A percentile compares a stretch with the other conserved stretches of the same genome.
These are phyloP conservation scores for Aspergillus sparsus DNA, from an alignment of 495 filamentous ascomycete species.

Conservation along the genomic window DNA sequence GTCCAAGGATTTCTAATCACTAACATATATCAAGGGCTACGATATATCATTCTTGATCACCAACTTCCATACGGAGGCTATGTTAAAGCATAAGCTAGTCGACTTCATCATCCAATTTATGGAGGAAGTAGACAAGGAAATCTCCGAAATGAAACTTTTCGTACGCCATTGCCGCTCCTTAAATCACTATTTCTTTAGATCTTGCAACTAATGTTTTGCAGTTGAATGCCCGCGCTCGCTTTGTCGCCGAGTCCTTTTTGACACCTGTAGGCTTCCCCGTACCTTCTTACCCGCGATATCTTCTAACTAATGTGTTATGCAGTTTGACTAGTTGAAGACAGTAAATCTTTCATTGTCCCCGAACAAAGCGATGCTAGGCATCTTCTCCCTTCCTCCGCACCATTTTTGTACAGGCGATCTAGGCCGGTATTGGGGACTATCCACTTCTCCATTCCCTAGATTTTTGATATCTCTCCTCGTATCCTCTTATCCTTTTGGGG, in stretches of 20 bases:
- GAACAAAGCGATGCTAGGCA: constrained; percentile 22
- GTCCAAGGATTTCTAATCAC: background rate
- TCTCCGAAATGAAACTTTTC: constrained; percentile 99
- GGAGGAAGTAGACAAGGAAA: constrained; percentile 99
- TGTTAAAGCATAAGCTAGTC: constrained; percentile 97
- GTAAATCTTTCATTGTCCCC: constrained; percentile 19
- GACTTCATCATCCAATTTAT: constrained; percentile 99
- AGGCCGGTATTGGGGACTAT: constrained; percentile 26
- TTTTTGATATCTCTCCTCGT: constrained; percentile 4
- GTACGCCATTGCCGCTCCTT: constrained; percentile 54
- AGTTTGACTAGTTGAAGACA: constrained; percentile 44
- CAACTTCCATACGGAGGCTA: constrained; percentile 95
- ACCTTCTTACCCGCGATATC: background rate
- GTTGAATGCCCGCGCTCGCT: constrained; percentile 96
- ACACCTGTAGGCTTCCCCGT: constrained; percentile 70
- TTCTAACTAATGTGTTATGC: constrained; percentile 9
- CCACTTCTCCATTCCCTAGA: constrained; percentile 22
- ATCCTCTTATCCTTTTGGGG: background rate
- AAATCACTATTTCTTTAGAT: constrained; percentile 20
- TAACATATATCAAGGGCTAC: constrained; percentile 67
- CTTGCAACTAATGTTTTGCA: constrained; percentile 40
- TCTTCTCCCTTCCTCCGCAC: constrained; percentile 23
- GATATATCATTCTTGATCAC: constrained; percentile 99
- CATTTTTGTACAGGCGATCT: constrained; percentile 23
- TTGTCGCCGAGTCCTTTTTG: constrained; percentile 96